Evolutionary conservation across 106 monocot genomes (phyloP).

Genomic region (Iris macrosiphon): DNA sequence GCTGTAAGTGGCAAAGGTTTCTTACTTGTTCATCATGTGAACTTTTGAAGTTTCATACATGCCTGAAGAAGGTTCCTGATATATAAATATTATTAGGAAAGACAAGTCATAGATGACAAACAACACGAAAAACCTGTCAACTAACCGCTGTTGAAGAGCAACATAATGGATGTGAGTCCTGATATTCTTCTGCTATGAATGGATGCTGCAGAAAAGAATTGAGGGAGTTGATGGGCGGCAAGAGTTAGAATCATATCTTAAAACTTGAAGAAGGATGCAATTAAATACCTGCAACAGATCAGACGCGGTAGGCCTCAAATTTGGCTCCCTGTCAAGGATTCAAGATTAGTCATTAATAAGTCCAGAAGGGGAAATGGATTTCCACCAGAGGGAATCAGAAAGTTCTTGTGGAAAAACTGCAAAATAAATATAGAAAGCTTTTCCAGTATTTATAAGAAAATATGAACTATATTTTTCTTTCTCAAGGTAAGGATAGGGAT

Average conservation of each 20-base stretch:
- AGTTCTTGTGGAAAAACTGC: no score
- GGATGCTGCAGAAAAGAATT: conserved; percentile 36
- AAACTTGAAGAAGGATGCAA: neutral
- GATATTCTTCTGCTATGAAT: conserved; percentile 43
- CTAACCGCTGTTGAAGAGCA: conserved; percentile 21
- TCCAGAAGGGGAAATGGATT: no score
- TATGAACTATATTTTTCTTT: no score
- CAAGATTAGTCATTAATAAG: neutral
- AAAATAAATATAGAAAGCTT: no score
- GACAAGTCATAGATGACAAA: neutral
- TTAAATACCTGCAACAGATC: conserved; percentile 48
- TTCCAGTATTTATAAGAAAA: no score
- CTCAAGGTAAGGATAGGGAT: neutral
- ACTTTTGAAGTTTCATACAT: conserved; percentile 9
- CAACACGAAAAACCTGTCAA: neutral
- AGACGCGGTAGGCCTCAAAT: conserved; percentile 55
- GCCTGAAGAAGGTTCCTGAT: conserved; percentile 28
- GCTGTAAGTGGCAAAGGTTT: neutral
- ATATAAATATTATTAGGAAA: neutral
- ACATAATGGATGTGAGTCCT: conserved; percentile 19
- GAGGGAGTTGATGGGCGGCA: neutral
- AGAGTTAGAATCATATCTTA: neutral
- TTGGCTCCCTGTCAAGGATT: conserved; percentile 54
- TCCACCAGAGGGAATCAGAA: no score
- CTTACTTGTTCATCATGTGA: conserved; percentile 31